These are phyloP conservation scores for Flaveria linearis DNA, from an alignment of 129 eudicot species.

Conservation along the genomic window DNA sequence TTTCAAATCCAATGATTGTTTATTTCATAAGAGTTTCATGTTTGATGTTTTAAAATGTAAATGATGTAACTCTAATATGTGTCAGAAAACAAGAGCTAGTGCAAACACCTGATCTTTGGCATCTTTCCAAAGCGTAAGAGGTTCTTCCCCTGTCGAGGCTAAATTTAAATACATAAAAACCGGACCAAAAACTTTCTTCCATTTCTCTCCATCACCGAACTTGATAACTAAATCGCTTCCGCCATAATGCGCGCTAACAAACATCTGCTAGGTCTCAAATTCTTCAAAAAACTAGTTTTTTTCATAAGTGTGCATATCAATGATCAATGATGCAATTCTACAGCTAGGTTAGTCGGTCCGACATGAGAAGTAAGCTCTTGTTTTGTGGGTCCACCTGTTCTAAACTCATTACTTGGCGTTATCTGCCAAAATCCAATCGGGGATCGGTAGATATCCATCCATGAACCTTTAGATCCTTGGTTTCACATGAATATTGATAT, in stretches of 20 bases:
- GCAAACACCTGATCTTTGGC: slow-evolving; percentile 53
- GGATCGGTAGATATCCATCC: slow-evolving; percentile 59
- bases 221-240: slow-evolving; percentile 68
- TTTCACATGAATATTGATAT: slow-evolving; percentile 60
- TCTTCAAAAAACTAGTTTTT: not conserved
- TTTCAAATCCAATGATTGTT: too few species aligned
- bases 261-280: slow-evolving; percentile 25
- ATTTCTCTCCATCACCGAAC: slow-evolving; percentile 65
- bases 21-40: not conserved
- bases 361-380: slow-evolving; percentile 75
- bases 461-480: slow-evolving; percentile 55
- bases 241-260: slow-evolving; percentile 72
- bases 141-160: slow-evolving; percentile 37
- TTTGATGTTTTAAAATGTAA: not conserved
- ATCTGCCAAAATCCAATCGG: slow-evolving; percentile 62
- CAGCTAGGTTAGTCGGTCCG: slow-evolving; percentile 73
- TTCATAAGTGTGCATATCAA: not conserved
- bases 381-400: slow-evolving; percentile 49
- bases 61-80: not conserved
- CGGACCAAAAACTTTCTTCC: slow-evolving; percentile 95
- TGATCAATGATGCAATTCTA: slow-evolving; percentile 24
- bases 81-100: not conserved
- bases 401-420: slow-evolving; percentile 56
- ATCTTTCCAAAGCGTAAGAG: slow-evolving; percentile 66
- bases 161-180: slow-evolving; percentile 70